Evolutionary conservation across 2,329 filamentous ascomycete species (phyloP), one percentile per base, ranked within the genome.

Genomic region (Fusarium goolgardi): DNA sequence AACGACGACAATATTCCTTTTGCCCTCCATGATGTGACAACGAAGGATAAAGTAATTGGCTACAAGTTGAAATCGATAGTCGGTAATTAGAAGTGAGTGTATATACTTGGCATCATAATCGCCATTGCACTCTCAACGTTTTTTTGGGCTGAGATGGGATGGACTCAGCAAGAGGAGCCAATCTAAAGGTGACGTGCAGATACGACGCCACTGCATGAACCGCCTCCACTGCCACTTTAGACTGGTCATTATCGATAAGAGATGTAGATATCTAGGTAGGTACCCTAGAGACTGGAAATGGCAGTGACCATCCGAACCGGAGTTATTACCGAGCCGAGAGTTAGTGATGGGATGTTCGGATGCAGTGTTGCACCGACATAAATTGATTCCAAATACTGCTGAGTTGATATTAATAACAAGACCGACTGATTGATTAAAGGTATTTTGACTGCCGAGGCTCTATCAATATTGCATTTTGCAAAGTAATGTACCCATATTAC

Each of bases 1-100:
- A 59, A 86, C 77, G 59, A 86, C 84, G 67, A 86, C 82, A 49
- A 85, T 85, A 37, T 84, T 81, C 59, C 78, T 80, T 67, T 76
- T 78, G 34, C 62, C 70, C 11, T 79, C 78, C 78, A 80, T 80
- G 23, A 37, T 50, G 40, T 37, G 18, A n/a, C 15, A 37, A 13
- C 18, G n/a, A 32, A 15, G 23, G 27, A 18, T 13, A 23, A 11
- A 3, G 9, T 6, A 18, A 27, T 23, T 21, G 15, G 13, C 23
- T 49, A 34, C 31, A n/a, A 46, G 12, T 15, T 32, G 35, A 15
- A 11, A 6, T 32, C 18, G 31, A 23, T 21, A 25, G 43, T 57
- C 45, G 39, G 44, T 29, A 43, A 5, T 25, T 39, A 40, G 27
- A 47, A 65, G 23, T 41, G 8, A n/a, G 11, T 39, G 12, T 29